Evolutionary conservation across 2,329 filamentous ascomycete genomes (phyloP), one percentile per base, ranked within the genome.

Genomic region (Alternaria sp.): DNA sequence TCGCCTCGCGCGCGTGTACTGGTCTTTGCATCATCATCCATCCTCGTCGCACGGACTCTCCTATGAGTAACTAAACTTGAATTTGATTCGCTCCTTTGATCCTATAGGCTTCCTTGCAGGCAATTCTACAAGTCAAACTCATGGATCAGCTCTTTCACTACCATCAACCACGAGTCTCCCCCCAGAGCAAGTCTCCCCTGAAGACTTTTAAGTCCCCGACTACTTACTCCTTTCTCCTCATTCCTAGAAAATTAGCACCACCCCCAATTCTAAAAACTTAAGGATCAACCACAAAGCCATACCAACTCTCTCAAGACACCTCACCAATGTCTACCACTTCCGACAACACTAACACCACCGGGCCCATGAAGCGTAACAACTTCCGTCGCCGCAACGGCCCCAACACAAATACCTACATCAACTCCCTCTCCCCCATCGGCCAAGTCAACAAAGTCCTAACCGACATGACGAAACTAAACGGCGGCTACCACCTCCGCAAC

Each of bases 401-500:
- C 21, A 49, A 41, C 13, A 51, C 49, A 10, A 45, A 9, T 4
- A n/a, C 34, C 28, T 50, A 39, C 17, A 26, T 54, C 29, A 49
- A 53, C 4, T 37, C 48, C 28, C 51, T 61, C 13, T 45, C 56
- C 14, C 48, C 56, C 3, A 13, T 42, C 26, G 48, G 40, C 26
- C 59, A 59, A 33, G 17, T 58, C 49, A 50, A 50, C 14, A 59
- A 56, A 40, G 33, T 56, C 39, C 34, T 56, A 0, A 28, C 31
- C 8, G 52, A 59, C 23, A 48, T 62, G 21, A 41, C 52, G 4
- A 56, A 59, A n/a, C 33, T 58, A n/a, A 41, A 56, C 4, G 37
- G 42, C 17, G 49, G 56, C 33, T 8, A 53, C n/a, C 48, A 56
- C 26, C 37, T 62, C 11, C 37, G 52, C 24, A 51, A 53, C 31